Evolutionary conservation across 78 protist species (phyloP).

Genomic region (Planoprotostelium fungivorum): DNA sequence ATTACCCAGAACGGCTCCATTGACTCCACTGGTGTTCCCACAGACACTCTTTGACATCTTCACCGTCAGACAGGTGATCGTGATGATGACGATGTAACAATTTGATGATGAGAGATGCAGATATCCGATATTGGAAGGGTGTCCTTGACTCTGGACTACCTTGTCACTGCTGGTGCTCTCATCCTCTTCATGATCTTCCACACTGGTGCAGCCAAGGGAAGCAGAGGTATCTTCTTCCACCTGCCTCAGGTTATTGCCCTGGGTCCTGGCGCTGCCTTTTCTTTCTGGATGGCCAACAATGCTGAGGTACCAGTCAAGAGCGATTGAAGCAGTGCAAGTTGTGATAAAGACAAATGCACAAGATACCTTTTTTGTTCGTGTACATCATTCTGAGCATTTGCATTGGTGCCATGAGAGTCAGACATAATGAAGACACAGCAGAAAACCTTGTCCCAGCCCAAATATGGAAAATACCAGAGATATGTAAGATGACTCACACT

Average conservation of each 20-base stretch:
- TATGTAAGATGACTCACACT: too few species aligned
- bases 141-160: neutral
- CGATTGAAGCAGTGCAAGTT: too few species aligned
- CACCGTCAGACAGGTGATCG: neutral
- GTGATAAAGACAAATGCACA: too few species aligned
- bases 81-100: neutral
- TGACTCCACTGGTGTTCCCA: neutral
- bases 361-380: too few species aligned
- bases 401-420: too few species aligned
- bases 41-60: neutral
- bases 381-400: too few species aligned
- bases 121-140: neutral
- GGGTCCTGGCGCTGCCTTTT: neutral
- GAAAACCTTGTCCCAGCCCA: too few species aligned
- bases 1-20: neutral
- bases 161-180: neutral
- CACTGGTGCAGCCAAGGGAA: neutral
- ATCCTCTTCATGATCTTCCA: neutral
- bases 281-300: neutral
- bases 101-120: too few species aligned
- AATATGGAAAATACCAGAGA: too few species aligned
- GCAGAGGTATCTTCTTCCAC: neutral
- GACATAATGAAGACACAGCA: too few species aligned
- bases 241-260: too few species aligned
- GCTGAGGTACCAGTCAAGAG: neutral